These are phyloP conservation scores for Thraustochytrium striatum DNA, from an alignment of 352 stramenopile species.

Conservation along the genomic window DNA sequence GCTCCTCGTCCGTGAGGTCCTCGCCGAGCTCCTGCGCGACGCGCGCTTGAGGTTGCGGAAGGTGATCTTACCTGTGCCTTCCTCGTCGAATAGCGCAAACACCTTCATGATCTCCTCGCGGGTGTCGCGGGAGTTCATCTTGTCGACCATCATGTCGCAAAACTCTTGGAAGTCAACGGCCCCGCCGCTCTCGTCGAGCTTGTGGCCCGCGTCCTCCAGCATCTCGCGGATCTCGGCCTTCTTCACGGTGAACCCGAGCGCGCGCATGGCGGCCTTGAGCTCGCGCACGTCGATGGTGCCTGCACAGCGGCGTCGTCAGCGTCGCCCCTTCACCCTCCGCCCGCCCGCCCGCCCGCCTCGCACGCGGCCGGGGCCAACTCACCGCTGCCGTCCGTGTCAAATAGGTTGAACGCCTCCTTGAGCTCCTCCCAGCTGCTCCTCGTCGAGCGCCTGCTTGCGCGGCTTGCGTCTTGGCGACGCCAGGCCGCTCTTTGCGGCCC, in stretches of 20 bases:
- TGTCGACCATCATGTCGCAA: slow-evolving; percentile 88
- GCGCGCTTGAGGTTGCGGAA: slow-evolving; percentile 89
- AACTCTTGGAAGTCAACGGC: slow-evolving; percentile 86
- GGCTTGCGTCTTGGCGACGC: slow-evolving; percentile 27
- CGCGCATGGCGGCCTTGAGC: slow-evolving; percentile 87
- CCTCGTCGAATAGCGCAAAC: slow-evolving; percentile 91
- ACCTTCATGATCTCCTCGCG: slow-evolving; percentile 87
- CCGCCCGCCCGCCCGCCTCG: too few species aligned
- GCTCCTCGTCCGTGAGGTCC: slow-evolving; percentile 68
- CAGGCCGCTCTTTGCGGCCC: slow-evolving; percentile 25
- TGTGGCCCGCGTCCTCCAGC: slow-evolving; percentile 86
- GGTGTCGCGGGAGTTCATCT: slow-evolving; percentile 81
- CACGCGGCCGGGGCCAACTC: neutral
- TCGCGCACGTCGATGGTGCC: slow-evolving; percentile 83
- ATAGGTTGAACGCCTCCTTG: slow-evolving; percentile 87
- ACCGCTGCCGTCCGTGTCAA: slow-evolving; percentile 79
- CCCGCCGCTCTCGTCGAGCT: slow-evolving; percentile 69
- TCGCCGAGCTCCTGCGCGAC: slow-evolving; percentile 80
- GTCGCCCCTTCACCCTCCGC: too few species aligned
- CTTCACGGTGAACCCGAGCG: slow-evolving; percentile 79
- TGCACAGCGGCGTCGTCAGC: too few species aligned
- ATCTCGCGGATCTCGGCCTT: slow-evolving; percentile 84
- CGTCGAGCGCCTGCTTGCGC: slow-evolving; percentile 67
- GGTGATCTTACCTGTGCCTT: slow-evolving; percentile 86
- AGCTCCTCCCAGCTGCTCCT: slow-evolving; percentile 86